Base-by-base conservation (phyloP, 129 eudicot species). In the Flaveria bidentis region DNA sequence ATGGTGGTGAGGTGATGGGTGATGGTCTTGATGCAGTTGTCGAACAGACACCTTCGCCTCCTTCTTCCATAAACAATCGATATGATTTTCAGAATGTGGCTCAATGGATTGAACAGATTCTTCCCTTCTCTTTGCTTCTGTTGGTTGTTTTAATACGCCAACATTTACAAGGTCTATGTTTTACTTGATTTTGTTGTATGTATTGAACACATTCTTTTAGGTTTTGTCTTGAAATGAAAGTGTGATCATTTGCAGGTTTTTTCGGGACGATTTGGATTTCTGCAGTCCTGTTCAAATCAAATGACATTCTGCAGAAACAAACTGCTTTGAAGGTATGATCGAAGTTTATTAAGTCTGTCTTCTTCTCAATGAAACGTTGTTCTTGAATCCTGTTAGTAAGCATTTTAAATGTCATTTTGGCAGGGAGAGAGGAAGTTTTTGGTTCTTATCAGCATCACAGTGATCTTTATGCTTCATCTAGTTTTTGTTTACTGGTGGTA, bases 251-350 rank as follows among this genome's bases (percentile, higher is more conserved):
- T 22, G 71, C 87, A 86, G 90, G 90, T 14, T 86, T 86, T 80
- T 77, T 86, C 11, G 87, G 80, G 67, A 62, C 90, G 44, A 77
- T 86, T 42, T 86, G 83, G 84, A 78, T 86, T 63, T 80, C 90
- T 69, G 87, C 83, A 9, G 83, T 83, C 45, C 71, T 83, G 28
- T 83, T 83, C 66, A 86, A 86, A 67, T 86, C 87, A 15, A 83
- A 86, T 65, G 87, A 86, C 52, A 83, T 86, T 78, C 53, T 86
- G 63, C 81, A 83, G 67, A 86, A 86, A 82, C 87, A 86, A 77
- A 86, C 87, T 52, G 90, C 90, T 49, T 80, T 86, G 41, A 86
- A 86, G 90, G 87, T 83, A 77, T 20, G 12, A 2, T 63, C 46
- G 71, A 69, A 45, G 20, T 30, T 62, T 11, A 14, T 60, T 0